Conservation (phyloP, 371 early-diverging fungal genomes). For the Rhizopus microsporus region DNA sequence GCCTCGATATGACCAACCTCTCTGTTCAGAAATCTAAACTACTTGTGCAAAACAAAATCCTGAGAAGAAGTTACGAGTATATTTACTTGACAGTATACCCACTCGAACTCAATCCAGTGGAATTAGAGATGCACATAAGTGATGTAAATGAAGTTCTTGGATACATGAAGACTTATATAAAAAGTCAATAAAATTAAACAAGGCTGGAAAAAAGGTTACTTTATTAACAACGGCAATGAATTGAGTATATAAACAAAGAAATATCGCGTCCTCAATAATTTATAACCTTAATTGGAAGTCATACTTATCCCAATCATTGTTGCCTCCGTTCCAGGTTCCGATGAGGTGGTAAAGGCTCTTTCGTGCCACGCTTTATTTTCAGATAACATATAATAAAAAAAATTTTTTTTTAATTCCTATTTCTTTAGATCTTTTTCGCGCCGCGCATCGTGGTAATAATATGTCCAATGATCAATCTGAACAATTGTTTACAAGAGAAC, state of each 20-base stretch:
- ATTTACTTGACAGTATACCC: constrained; percentile 13
- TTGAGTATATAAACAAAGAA: constrained; percentile 12
- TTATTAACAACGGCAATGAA: constrained; percentile 11
- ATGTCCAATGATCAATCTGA: too few species aligned
- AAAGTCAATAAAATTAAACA: constrained; percentile 16
- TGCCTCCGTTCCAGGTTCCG: too few species aligned
- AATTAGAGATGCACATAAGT: constrained; percentile 1
- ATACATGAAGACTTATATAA: constrained; percentile 8
- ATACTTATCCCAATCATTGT: too few species aligned
- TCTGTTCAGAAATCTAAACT: constrained; percentile 12
- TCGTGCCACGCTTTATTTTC: too few species aligned
- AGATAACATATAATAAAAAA: too few species aligned
- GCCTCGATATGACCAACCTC: constrained; percentile 9
- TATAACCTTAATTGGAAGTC: constrained; percentile 15
- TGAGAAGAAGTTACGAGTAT: constrained; percentile 15
- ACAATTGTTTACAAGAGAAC: too few species aligned
- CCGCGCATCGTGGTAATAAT: too few species aligned
- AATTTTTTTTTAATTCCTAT: too few species aligned
- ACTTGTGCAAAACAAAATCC: constrained; percentile 16
- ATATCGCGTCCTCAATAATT: constrained; percentile 16
- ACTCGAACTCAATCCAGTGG: constrained; percentile 12
- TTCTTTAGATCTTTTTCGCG: too few species aligned
- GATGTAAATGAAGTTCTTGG: constrained; percentile 8
- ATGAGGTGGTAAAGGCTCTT: too few species aligned
- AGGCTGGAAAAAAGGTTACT: constrained; percentile 12